Percentiles rank a stretch among this genome's conserved stretches.
Conservation (phyloP, 805 yeast species). For the Starmera quercuum region DNA sequence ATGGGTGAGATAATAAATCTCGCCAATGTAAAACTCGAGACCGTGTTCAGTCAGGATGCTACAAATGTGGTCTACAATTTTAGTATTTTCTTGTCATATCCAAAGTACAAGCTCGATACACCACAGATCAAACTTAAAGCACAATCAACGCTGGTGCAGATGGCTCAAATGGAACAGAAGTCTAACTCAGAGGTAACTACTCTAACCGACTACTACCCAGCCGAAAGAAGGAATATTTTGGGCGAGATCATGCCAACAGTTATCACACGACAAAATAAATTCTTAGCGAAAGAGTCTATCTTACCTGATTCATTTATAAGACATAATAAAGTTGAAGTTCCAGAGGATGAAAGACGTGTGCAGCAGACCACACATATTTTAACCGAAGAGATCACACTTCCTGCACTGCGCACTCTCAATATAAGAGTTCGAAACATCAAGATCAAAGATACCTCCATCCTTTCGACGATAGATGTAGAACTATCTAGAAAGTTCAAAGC, state of each 20-base stretch:
- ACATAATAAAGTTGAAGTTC: constrained; percentile 6
- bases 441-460: constrained; percentile 37
- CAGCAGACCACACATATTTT: neutral
- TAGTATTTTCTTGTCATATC: constrained; percentile 11
- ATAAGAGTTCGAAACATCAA: constrained; percentile 38
- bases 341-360: neutral
- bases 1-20: neutral
- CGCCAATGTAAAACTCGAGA: neutral
- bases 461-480: constrained; percentile 43
- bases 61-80: constrained; percentile 6
- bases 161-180: neutral
- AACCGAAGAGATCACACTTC: constrained; percentile 8
- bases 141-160: constrained; percentile 1
- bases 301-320: constrained; percentile 12
- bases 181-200: neutral
- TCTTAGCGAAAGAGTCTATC: constrained; percentile 3
- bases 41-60: neutral
- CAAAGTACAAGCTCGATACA: constrained; percentile 14
- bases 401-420: constrained; percentile 31
- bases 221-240: constrained; percentile 12
- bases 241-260: constrained; percentile 2
- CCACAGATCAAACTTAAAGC: constrained; percentile 9
- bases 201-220: constrained; percentile 8
- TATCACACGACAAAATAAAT: constrained; percentile 7
- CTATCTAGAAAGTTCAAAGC: constrained; percentile 32